Percentiles rank a stretch among this genome's conserved stretches.
Conservation (phyloP, 768 basidiomycete genomes). For the Mycena vulgaris region DNA sequence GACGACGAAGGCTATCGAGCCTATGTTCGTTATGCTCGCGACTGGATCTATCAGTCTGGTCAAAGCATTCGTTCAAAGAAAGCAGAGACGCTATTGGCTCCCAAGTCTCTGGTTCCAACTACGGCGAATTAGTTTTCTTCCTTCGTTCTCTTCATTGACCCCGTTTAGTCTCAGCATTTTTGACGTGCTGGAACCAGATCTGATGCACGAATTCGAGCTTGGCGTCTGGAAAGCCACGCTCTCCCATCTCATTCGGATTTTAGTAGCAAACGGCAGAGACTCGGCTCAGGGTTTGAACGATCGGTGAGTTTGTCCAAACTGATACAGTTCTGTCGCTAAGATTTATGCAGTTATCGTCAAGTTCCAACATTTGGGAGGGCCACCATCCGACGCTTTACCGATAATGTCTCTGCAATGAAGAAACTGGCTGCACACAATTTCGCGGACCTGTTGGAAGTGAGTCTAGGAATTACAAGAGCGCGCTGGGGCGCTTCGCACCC, state of each 20-base stretch:
- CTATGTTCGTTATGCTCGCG: neutral
- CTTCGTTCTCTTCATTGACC: neutral
- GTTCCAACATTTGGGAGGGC: too few species aligned
- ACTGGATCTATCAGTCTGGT: slow-evolving; percentile 6
- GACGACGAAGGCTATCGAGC: neutral
- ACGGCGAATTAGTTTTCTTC: neutral
- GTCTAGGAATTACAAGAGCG: too few species aligned
- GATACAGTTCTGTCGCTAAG: too few species aligned
- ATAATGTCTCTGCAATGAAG: too few species aligned
- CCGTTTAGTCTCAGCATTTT: slow-evolving; percentile 41
- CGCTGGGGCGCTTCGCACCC: too few species aligned
- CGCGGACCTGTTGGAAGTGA: too few species aligned
- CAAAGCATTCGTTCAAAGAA: neutral
- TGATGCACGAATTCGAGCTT: slow-evolving; percentile 55
- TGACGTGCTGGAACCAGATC: slow-evolving; percentile 39
- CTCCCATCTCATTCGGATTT: slow-evolving; percentile 50
- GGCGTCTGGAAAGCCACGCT: slow-evolving; percentile 55
- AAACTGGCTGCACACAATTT: too few species aligned
- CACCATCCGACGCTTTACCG: too few species aligned
- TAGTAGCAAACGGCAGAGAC: slow-evolving; percentile 32
- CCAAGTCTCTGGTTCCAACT: slow-evolving; percentile 20
- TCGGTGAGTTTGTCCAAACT: too few species aligned
- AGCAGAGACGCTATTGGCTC: neutral
- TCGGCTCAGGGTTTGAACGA: neutral
- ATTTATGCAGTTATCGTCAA: too few species aligned